Evolutionary conservation across 169 alveolate species (phyloP), one percentile per base, ranked within the genome.

Genomic region (Cyclospora cayetanensis): DNA sequence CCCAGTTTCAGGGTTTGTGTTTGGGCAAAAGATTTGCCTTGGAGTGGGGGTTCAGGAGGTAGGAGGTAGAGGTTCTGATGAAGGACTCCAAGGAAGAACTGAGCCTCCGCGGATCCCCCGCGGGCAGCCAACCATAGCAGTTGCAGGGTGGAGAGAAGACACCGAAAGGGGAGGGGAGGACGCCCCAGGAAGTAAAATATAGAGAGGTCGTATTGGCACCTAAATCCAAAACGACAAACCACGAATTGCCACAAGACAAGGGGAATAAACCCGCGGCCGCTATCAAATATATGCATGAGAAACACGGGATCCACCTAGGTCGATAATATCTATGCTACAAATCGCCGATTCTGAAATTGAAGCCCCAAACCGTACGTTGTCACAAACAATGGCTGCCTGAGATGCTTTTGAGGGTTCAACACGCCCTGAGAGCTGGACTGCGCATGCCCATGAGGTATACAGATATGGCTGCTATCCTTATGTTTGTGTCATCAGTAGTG

Each of bases 41-140:
- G 53, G 46, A 83, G 72, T 4, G 91, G 50, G 4, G 91, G 91
- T 22, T 52, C 63, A 22, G 34, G 53, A 5, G 91, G 91, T 1
- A 83, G 68, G 46, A 52, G 52, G 4, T 66, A 66, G 1, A 83
- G 66, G 42, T 83, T 83, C 46, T 65, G 55, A 37, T 83, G 82
- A 22, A 83, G 37, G 22, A 83, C 63, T 1, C 65, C 79, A 25
- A 83, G 63, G 37, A 39, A 34, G 25, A 60, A 83, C 25, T 83
- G 91, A 3, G 91, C 91, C 29, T 83, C 91, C 25, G 91, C 91
- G 66, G 82, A 60, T 0, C 91, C 91, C 20, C 91, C 91, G 34
- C 43, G 65, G 31, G 91, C 91, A 20, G 91, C 31, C 3, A 55
- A 27, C 43, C 72, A 66, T 18, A 65, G 50, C 79, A 83, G 68